A percentile compares a stretch with the other conserved stretches of the same genome.
Evolutionary conservation across 2,329 filamentous ascomycete genomes (phyloP).

Genomic region (Sodiomyces alkalinus): DNA sequence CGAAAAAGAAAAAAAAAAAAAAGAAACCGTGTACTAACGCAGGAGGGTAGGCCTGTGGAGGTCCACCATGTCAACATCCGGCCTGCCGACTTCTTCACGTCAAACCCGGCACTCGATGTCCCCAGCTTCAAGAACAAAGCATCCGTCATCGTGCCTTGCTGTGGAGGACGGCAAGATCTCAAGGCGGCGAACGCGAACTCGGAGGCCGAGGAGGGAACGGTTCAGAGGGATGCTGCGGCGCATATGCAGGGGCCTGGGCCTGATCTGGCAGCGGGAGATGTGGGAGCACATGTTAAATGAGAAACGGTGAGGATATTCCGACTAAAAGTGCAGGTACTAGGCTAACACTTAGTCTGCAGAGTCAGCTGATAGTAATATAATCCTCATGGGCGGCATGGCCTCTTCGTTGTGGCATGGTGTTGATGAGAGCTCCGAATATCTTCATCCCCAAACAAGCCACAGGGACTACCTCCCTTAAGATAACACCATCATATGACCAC

Average conservation of each 20-base stretch:
- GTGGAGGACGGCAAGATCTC: conserved; percentile 6
- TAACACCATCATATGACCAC: too few relatives aligned
- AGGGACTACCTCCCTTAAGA: too few relatives aligned
- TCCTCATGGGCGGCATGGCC: too few relatives aligned
- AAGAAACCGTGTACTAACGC: too few relatives aligned
- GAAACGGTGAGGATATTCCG: too few relatives aligned
- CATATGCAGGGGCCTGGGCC: conserved; percentile 18
- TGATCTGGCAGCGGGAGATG: conserved; percentile 11
- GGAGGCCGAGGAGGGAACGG: conserved; percentile 6
- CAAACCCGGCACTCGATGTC: conserved; percentile 30
- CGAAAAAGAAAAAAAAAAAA: conserved; percentile 1
- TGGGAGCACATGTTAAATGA: conserved; percentile 8
- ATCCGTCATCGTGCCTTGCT: conserved; percentile 25
- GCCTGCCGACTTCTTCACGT: conserved; percentile 29
- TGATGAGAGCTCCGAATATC: too few relatives aligned
- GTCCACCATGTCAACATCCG: conserved; percentile 29
- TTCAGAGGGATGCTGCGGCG: conserved; percentile 14
- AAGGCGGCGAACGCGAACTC: neutral
- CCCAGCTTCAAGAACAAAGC: conserved; percentile 21
- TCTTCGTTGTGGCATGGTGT: too few relatives aligned
- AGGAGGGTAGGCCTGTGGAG: conserved; percentile 32
- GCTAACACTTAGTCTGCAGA: too few relatives aligned
- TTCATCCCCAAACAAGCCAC: too few relatives aligned
- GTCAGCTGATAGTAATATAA: too few relatives aligned
- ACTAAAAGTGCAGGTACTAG: too few relatives aligned